Percentiles rank a stretch among this genome's conserved stretches.
Conservation (phyloP, 2,329 filamentous ascomycete genomes). For the Ambrosiella beaveri region DNA sequence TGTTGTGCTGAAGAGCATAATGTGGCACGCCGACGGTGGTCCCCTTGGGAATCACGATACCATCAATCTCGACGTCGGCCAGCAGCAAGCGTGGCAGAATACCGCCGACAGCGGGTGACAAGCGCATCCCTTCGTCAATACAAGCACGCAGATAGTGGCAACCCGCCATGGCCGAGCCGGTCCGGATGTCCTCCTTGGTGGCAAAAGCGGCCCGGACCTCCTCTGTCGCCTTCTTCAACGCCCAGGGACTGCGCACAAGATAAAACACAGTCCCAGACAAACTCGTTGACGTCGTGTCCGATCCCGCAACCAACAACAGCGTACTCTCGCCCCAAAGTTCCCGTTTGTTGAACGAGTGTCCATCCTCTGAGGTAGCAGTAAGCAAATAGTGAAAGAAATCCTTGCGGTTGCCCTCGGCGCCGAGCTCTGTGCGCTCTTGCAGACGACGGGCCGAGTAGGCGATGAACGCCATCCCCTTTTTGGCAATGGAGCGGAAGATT, state of each 20-base stretch:
- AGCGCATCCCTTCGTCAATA: constrained; percentile 47
- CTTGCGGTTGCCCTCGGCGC: constrained; percentile 43
- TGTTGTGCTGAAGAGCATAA: constrained; percentile 53
- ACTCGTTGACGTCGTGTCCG: constrained; percentile 55
- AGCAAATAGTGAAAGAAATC: constrained; percentile 65
- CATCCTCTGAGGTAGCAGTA: constrained; percentile 50
- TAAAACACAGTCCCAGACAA: constrained; percentile 47
- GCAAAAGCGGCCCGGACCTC: constrained; percentile 37
- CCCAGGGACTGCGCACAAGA: constrained; percentile 34
- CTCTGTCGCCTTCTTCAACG: constrained; percentile 28
- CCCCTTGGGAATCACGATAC: constrained; percentile 36
- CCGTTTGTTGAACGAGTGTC: constrained; percentile 40
- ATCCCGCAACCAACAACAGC: constrained; percentile 52
- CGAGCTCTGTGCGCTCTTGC: constrained; percentile 46
- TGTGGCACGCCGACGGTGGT: constrained; percentile 47
- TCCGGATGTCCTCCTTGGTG: constrained; percentile 36
- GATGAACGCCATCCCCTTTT: constrained; percentile 52
- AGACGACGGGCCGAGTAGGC: constrained; percentile 51
- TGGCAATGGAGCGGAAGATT: constrained; percentile 49
- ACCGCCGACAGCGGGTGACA: constrained; percentile 43
- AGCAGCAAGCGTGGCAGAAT: constrained; percentile 41
- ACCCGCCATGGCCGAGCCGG: constrained; percentile 30
- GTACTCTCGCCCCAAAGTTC: constrained; percentile 59
- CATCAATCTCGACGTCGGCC: constrained; percentile 41
- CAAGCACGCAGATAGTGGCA: constrained; percentile 46